phyloP scores from a whole-genome alignment of 169 alveolate species.

The Plasmodium vinckei region DNA sequence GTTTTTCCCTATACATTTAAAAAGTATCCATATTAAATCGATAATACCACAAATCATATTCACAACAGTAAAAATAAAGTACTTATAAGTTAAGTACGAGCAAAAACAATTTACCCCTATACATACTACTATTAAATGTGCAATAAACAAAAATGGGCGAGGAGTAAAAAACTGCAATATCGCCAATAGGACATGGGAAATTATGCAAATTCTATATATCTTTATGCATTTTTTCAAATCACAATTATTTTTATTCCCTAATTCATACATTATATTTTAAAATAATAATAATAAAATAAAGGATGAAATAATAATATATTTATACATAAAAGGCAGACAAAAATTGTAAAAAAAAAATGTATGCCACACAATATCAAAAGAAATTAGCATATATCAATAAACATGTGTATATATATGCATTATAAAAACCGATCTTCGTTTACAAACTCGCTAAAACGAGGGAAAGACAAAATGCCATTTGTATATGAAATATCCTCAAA shows the following conservation, averaged over 20 bases:
- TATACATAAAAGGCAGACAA: background rate
- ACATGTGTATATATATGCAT: too few species aligned
- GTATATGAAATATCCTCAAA: background rate
- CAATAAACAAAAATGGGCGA: constrained; percentile 64
- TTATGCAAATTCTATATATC: constrained; percentile 47
- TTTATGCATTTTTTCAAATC: constrained; percentile 54
- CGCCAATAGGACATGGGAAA: constrained; percentile 54
- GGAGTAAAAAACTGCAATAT: constrained; percentile 66
- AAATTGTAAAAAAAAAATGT: background rate
- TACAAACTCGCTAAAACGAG: background rate
- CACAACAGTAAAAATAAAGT: constrained; percentile 67
- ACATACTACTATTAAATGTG: constrained; percentile 42
- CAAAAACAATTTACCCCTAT: constrained; percentile 60
- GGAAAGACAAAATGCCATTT: constrained; percentile 67
- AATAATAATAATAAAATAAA: constrained; percentile 6
- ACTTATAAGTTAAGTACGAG: constrained; percentile 56
- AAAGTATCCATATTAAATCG: constrained; percentile 69
- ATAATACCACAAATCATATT: constrained; percentile 76
- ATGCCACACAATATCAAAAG: background rate
- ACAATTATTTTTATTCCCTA: constrained; percentile 34
- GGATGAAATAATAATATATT: constrained; percentile 1
- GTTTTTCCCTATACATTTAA: constrained; percentile 70
- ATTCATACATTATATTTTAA: constrained; percentile 51
- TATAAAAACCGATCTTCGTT: background rate
- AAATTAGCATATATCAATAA: background rate